Evolutionary conservation across 805 yeast genomes (phyloP), one percentile per base, ranked within the genome.

Genomic region (Saturnispora silvae): DNA sequence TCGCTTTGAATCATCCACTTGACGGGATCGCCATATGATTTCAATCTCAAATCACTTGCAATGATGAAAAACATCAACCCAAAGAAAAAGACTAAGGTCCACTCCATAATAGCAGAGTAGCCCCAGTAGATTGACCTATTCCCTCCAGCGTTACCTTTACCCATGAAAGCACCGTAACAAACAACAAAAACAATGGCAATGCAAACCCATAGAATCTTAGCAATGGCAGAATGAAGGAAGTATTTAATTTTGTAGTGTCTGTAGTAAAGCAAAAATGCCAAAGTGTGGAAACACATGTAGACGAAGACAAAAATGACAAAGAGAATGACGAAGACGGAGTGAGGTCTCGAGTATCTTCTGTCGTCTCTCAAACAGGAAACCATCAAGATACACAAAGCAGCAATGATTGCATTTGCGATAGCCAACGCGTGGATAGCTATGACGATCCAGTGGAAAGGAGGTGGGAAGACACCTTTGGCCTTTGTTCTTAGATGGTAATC

Each of bases 31-130:
- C 49, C 49, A 20, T 42, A 42, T 16, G 42, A 44, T 19, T 41
- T 41, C 16, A 44, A 36, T 27, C 49, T 63, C 33, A 86, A 66
- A 53, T 89, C 96, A 42, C 72, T 66, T 2, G 81, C 61, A 55
- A 87, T 65, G 40, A 77, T 60, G 4, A 78, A 51, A 45, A 78
- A 70, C 42, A 81, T 64, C 24, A 78, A 49, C 3, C 94, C 92
- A 53, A 81, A 87, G 75, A 83, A 77, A 58, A 77, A 87, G n/a
- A 89, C 77, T 30, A 87, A 58, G 3, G 77, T 53, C 97, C 97
- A 89, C 59, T 89, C 97, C 52, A 81, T 74, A 16, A 67, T 62
- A 0, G 86, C 86, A 28, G 77, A 67, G 23, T 68, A 61, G 3
- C 69, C 70, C 44, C 68, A 63, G 27, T 59, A 50, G 6, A 59